Percentiles rank a stretch among this genome's conserved stretches.
These are phyloP conservation scores for Penicillium sp. DNA, from an alignment of 2,329 filamentous ascomycete species.

Conservation along the genomic window DNA sequence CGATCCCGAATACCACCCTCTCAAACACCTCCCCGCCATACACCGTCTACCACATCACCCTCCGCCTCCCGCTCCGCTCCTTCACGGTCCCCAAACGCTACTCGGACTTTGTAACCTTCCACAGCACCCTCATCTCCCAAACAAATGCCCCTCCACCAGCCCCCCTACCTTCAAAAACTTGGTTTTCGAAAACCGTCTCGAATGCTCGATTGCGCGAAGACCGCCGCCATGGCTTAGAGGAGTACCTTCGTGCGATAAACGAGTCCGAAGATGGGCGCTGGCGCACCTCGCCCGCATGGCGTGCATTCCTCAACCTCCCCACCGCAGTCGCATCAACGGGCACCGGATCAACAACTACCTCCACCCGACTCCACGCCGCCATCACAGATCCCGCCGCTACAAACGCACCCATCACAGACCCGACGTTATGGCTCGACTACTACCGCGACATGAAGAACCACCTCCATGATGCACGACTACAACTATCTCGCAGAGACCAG, in stretches of 20 bases:
- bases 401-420: constrained; percentile 46
- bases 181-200: constrained; percentile 57
- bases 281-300: constrained; percentile 57
- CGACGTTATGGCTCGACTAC: constrained; percentile 62
- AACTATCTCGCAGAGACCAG: constrained; percentile 60
- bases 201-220: constrained; percentile 58
- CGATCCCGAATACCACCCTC: constrained; percentile 50
- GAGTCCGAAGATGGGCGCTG: constrained; percentile 55
- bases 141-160: constrained; percentile 53
- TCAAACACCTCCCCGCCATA: constrained; percentile 53
- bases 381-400: constrained; percentile 40
- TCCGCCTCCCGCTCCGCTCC: constrained; percentile 60
- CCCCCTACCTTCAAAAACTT: constrained; percentile 58
- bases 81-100: constrained; percentile 62
- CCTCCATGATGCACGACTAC: constrained; percentile 59
- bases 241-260: constrained; percentile 59
- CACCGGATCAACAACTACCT: constrained; percentile 28
- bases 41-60: constrained; percentile 60
- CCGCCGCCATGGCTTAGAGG: constrained; percentile 55
- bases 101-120: constrained; percentile 60
- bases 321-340: constrained; percentile 37
- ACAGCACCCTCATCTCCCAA: constrained; percentile 51
- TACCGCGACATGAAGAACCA: constrained; percentile 59
- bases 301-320: constrained; percentile 58
- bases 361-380: constrained; percentile 43